phyloP scores from a whole-genome alignment of 208 protist genomes.

The Leishmania arabica region DNA sequence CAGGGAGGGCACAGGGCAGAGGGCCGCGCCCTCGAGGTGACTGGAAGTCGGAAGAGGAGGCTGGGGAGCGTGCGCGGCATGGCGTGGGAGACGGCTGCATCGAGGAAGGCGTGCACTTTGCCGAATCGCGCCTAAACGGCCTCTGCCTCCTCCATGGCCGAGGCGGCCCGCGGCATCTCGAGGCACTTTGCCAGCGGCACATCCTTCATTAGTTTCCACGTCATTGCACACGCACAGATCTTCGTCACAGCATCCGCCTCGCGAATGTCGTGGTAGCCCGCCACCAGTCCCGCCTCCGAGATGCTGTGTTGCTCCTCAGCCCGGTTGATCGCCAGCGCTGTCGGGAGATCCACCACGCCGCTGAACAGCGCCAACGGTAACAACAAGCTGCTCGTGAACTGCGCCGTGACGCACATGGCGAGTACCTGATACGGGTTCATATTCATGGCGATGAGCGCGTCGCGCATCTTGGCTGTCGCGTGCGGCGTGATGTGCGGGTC shows the following conservation, averaged over 20 bases:
- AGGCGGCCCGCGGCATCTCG: slow-evolving; percentile 56
- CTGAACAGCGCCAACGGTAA: slow-evolving; percentile 88
- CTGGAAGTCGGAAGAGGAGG: not conserved
- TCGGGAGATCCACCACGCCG: slow-evolving; percentile 71
- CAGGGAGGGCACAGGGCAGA: not conserved
- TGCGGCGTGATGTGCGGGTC: slow-evolving; percentile 72
- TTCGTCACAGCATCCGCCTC: slow-evolving; percentile 89
- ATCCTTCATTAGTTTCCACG: slow-evolving; percentile 82
- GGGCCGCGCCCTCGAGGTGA: not conserved
- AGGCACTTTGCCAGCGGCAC: slow-evolving; percentile 80
- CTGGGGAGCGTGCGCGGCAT: not conserved
- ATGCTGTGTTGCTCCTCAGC: slow-evolving; percentile 90
- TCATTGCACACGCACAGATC: slow-evolving; percentile 79
- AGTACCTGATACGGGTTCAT: slow-evolving; percentile 94
- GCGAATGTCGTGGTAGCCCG: slow-evolving; percentile 94
- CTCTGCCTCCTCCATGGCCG: slow-evolving; percentile 41
- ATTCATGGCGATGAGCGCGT: slow-evolving; percentile 70
- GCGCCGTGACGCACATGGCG: slow-evolving; percentile 86
- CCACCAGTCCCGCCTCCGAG: slow-evolving; percentile 59
- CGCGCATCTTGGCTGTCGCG: slow-evolving; percentile 56
- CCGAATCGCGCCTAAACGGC: slow-evolving; percentile 18
- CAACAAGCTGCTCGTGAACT: slow-evolving; percentile 92
- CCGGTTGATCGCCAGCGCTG: slow-evolving; percentile 80
- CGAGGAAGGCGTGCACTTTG: not conserved
- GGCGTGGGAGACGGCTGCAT: not conserved